A percentile compares a stretch with the other conserved stretches of the same genome.
Evolutionary conservation across 306 rosid genomes (phyloP).

Genomic region (Albizia julibrissin): DNA sequence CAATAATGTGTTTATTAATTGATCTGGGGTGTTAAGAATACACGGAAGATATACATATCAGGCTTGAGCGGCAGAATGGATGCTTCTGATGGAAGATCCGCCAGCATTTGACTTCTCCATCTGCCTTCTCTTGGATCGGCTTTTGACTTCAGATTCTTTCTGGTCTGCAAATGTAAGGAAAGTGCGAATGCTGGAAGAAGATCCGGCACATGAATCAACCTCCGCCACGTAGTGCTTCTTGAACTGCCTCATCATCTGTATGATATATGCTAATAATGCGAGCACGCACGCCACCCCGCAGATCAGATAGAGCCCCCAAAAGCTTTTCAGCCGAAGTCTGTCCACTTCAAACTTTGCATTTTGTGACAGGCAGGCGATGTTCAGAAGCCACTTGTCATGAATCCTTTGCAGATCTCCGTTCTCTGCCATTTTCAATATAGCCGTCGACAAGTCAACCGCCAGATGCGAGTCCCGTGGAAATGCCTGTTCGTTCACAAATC

Average conservation of each 20-base stretch:
- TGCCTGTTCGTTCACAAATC: slow-evolving; percentile 59
- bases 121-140: slow-evolving; percentile 59
- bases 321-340: slow-evolving; percentile 75
- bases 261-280: slow-evolving; percentile 58
- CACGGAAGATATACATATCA: neutral
- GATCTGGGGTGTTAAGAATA: neutral
- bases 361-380: slow-evolving; percentile 73
- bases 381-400: slow-evolving; percentile 91
- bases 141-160: slow-evolving; percentile 59
- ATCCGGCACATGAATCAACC: slow-evolving; percentile 28
- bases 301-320: slow-evolving; percentile 75
- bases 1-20: too few relatives aligned
- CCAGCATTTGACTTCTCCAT: slow-evolving; percentile 48
- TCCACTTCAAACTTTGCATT: slow-evolving; percentile 67
- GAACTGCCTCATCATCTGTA: slow-evolving; percentile 60
- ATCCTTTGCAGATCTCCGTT: slow-evolving; percentile 89
- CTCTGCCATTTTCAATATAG: slow-evolving; percentile 72
- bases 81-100: slow-evolving; percentile 23
- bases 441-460: slow-evolving; percentile 87
- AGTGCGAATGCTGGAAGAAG: slow-evolving; percentile 52
- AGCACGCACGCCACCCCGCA: slow-evolving; percentile 74
- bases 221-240: slow-evolving; percentile 45
- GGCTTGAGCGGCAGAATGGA: neutral
- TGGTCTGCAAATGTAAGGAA: slow-evolving; percentile 76
- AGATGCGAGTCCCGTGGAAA: slow-evolving; percentile 87